Base-by-base conservation (phyloP, 1,284 basidiomycete species). In the Chalciporus sp. region DNA sequence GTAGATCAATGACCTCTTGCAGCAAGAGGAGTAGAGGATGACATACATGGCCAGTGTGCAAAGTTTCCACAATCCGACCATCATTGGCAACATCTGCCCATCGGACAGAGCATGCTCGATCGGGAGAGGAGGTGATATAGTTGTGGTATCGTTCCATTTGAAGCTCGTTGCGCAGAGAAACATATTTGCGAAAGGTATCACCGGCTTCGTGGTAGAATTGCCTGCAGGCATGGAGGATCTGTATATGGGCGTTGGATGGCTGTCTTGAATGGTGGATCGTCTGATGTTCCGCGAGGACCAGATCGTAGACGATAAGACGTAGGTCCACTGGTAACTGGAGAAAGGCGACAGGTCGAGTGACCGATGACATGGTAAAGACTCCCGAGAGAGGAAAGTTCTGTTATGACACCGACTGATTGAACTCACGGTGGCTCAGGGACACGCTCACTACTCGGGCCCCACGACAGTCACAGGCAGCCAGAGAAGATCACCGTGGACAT, bases 41-140 rank as follows among this genome's bases (percentile, higher is more conserved):
- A 60, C 58, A 61, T 59, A 59, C 63, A 50, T 57, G 57, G 52
- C 48, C 52, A 11, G 57, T 57, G 42, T 42, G 43, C 54, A 55
- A 46, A 17, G 49, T 50, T 51, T 60, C 53, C 47, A 74, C 58
- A 45, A 74, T 57, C 51, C 73, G 72, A 42, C 71, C 69, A 55
- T 78, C 76, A 54, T 75, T 77, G 42, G 72, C 74, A 44, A 75
- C 73, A 59, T 78, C 76, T 20, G 70, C 70, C 60, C 64, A 72
- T 8, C 59, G 53, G 37, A 77, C 61, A 29, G 52, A 65, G 29
- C 62, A 53, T 42, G 56, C 58, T 31, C 58, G 43, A 48, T 60
- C 53, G 4, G 60, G 58, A 17, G 53, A 56, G 28, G 67, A 62
- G 51, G 49, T 46, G 60, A 57, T 47, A 58, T 61, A 50, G 40